Percentiles rank a stretch among this genome's conserved stretches.
These are phyloP conservation scores for Glomus cerebriforme DNA, from an alignment of 192 early-diverging fungal species.

Conservation along the genomic window DNA sequence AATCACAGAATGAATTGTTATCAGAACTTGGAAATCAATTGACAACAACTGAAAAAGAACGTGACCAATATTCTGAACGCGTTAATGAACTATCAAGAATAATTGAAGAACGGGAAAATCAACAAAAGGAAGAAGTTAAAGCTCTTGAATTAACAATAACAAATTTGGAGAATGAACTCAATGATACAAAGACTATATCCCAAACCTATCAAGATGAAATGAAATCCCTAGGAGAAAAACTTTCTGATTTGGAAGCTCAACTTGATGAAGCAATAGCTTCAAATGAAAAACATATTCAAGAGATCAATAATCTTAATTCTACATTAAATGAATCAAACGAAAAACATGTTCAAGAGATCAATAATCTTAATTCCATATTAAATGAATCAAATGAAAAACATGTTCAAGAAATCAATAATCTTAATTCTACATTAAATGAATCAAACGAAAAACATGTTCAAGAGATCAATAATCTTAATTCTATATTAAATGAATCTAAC, in stretches of 20 bases:
- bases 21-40: slow-evolving; percentile 1
- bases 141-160: not conserved
- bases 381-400: slow-evolving; percentile 6
- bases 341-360: not conserved
- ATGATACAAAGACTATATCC: not conserved
- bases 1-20: not conserved
- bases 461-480: not conserved
- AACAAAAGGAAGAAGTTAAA: not conserved
- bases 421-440: slow-evolving; percentile 3
- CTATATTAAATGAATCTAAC: not conserved
- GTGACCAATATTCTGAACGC: not conserved
- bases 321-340: no score
- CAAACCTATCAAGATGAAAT: not conserved
- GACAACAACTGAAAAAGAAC: not conserved
- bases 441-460: not conserved
- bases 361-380: not conserved
- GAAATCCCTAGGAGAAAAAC: not conserved
- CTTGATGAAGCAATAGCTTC: not conserved
- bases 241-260: slow-evolving; percentile 11
- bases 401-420: not conserved
- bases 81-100: not conserved
- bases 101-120: not conserved
- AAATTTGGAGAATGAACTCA: not conserved
- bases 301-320: no score
- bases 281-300: no score